Base-by-base conservation (phyloP, 2,329 filamentous ascomycete species). In the Huntiella decipiens region DNA sequence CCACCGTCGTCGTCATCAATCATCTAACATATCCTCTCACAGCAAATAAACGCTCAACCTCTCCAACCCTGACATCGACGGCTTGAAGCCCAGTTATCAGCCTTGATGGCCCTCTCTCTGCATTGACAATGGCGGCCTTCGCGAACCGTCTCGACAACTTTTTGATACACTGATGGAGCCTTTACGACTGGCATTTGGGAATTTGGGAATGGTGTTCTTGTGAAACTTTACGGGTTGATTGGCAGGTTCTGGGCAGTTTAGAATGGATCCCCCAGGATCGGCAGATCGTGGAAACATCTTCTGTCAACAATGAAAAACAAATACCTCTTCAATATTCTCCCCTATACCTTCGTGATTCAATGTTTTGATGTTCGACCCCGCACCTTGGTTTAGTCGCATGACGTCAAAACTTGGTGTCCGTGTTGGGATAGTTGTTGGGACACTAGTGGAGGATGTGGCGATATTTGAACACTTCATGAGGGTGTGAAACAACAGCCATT, bases 1-100 rank as follows among this genome's bases (percentile, higher is more conserved):
- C 36, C 34, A 6, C 46, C 17, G 32, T 31, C 12, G 22, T 28
- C 22, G 35, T 13, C 8, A 38, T 4, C 28, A 33, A 15, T 4
- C 17, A 16, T 45, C n/a, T 7, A 13, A 34, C 10, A 31, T 55
- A 51, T 37, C 44, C 5, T 34, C 13, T 6, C 11, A 36, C 58
- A 79, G 75, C 67, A 79, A 79, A 69, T 79, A 79, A 79, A 74
- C 70, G 64, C 62, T 65, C 73, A 68, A 64, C 66, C 64, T 65
- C 65, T 68, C 72, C 71, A 64, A 64, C 65, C 65, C 56, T 57
- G 60, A 66, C 63, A 65, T 65, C 64, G 62, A 56, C 45, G 47
- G 19, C 48, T 44, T 43, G 45, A 33, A 45, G 35, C 19, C 38
- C 19, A 8, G 12, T 28, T 42, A 33, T 32, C 32, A 45, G 41